Base-by-base conservation (phyloP, 768 basidiomycete species). In the Kwoniella botswanensis region DNA sequence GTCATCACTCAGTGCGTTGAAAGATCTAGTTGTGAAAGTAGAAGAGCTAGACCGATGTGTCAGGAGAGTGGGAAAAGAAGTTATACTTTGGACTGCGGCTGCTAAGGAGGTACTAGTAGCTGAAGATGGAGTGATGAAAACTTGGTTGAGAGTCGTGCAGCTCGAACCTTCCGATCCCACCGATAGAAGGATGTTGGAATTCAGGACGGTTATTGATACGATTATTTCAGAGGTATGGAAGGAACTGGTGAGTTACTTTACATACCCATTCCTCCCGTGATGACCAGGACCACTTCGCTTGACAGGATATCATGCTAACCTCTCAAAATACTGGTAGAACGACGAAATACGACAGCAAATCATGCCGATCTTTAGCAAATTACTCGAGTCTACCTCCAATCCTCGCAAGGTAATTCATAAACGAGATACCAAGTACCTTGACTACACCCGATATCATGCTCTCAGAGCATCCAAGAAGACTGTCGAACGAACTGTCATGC, bases 101-200 rank as follows among this genome's bases (percentile, higher is more conserved):
- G 79, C 80, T 0, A 81, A 78, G 57, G 80, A 83, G 24, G 65
- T 78, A 1, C 74, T 82, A 54, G 58, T 76, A 1, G 54, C 76
- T 4, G 74, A 84, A 65, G 68, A 76, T 35, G 64, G 55, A 22
- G 61, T 82, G 63, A 56, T 78, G 10, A 61, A 66, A 22, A 71
- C 71, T 26, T 84, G 81, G 82, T 53, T 70, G 17, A 46, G 74
- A 52, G 76, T 83, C 41, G 64, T 81, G 42, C 77, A 74, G 56
- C 76, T 84, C 2, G 82, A 82, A 11, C 66, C 66, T 10, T 43
- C 65, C 13, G 83, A 84, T 67, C 67, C 71, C 13, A 68, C 73
- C 3, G 80, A 83, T 65, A 76, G 79, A 41, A 71, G 82, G 29
- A 70, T 84, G 29, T 70, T 77, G 52, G 79, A 79, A 12, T 83